Evolutionary conservation across 495 filamentous ascomycete genomes (phyloP), one percentile per base, ranked within the genome.

Genomic region (Aspergillus hancockii): DNA sequence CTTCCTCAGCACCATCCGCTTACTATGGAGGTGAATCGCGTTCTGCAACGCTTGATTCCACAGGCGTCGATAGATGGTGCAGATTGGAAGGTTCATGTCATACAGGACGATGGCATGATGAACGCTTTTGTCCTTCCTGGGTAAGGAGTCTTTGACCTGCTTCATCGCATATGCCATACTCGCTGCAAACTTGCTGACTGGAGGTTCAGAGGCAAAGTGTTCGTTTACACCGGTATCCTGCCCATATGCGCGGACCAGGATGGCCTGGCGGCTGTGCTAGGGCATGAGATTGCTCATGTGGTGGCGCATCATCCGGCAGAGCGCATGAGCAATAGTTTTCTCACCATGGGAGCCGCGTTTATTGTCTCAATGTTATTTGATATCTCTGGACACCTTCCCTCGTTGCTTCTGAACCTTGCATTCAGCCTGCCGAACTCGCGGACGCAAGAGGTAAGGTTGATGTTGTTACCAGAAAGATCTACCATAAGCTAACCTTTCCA

Each of bases 121-220:
- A 98, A 98, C 67, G 93, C 93, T 0, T 96, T 97, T 71, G 93
- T 98, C 0, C 78, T 97, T 40, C 93, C 93, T 3, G 92, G 91
- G 68, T 83, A 69, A 19, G n/a, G 59, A 6, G 31, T 19, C 18
- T 10, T 10, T 12, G 5, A 12, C 14, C 16, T 16, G 5, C 40
- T 19, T 23, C 41, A 16, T 2, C 5, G 4, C 23, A 4, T 34
- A 0, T 13, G 14, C n/a, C 38, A 7, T 41, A 41, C 38, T 28
- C 53, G 12, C 3, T 25, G 31, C 7, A 0, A 18, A 30, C 8
- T 12, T 30, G 16, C 45, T 54, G 36, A 67, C 63, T 60, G 50
- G 54, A 40, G 18, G 41, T 32, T 18, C 56, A 85, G 85, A 8
- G 93, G 92, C 2, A 95, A 96, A 65, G 92, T 98, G 18, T 97